Evolutionary conservation across 108 stramenopile genomes (phyloP).

Genomic region (Nitzschia putrida): DNA sequence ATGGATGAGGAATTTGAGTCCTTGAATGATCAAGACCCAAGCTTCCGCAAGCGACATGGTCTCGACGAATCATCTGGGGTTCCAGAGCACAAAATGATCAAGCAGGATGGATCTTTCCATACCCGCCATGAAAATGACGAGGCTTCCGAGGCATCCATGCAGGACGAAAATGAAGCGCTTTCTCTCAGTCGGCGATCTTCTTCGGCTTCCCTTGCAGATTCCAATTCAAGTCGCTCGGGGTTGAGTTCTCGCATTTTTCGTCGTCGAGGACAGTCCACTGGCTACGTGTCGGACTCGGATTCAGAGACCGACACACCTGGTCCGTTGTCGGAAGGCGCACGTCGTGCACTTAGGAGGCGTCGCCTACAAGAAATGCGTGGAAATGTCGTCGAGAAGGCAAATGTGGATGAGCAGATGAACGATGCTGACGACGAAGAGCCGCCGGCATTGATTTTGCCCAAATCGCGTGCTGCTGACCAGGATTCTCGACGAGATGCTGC

Average conservation of each 20-base stretch:
- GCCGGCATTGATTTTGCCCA: too few relatives aligned
- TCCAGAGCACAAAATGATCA: background rate
- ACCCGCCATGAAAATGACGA: background rate
- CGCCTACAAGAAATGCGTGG: background rate
- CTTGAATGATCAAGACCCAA: too few relatives aligned
- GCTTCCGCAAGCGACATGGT: background rate
- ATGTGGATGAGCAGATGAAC: background rate
- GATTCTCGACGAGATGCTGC: background rate
- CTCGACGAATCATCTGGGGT: background rate
- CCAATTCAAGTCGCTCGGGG: background rate
- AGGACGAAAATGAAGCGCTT: background rate
- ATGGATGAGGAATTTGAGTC: too few relatives aligned
- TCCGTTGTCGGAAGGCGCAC: slow-evolving; percentile 3
- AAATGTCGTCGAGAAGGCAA: background rate
- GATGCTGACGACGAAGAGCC: background rate
- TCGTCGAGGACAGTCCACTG: background rate
- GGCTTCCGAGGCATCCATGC: background rate
- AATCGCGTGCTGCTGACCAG: too few relatives aligned
- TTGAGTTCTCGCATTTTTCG: background rate
- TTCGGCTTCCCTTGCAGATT: background rate
- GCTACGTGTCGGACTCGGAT: background rate
- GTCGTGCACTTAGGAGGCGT: slow-evolving; percentile 4
- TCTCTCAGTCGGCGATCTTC: background rate
- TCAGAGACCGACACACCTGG: background rate
- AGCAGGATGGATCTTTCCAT: background rate